A percentile compares a stretch with the other conserved stretches of the same genome.
phyloP scores from a whole-genome alignment of 345 rosid species.

The Rhizophora mangle region DNA sequence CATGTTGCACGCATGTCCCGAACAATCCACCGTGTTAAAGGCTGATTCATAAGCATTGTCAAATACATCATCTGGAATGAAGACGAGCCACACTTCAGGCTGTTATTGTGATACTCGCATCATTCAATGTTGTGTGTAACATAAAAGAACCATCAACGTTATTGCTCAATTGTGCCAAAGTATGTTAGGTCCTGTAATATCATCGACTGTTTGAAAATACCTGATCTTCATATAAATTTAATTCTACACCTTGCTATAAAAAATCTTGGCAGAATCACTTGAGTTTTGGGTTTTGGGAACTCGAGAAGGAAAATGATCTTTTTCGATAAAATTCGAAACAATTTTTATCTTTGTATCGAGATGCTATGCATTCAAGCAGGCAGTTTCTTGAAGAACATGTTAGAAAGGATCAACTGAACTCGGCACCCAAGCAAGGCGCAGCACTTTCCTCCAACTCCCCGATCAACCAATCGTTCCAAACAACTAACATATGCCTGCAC shows the following conservation, averaged over 20 bases:
- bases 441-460: too few species aligned
- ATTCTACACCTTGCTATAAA: neutral
- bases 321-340: too few species aligned
- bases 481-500: too few species aligned
- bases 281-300: neutral
- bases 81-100: neutral
- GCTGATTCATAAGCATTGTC: constrained; percentile 45
- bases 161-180: neutral
- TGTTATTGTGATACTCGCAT: too few species aligned
- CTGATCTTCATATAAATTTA: neutral
- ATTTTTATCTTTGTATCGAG: too few species aligned
- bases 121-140: neutral
- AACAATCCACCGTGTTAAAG: constrained; percentile 4
- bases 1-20: constrained; percentile 60
- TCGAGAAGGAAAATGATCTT: too few species aligned
- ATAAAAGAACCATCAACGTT: neutral
- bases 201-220: neutral
- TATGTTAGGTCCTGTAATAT: neutral
- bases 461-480: too few species aligned
- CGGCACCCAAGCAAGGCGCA: too few species aligned
- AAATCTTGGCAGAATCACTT: neutral
- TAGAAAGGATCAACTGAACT: too few species aligned
- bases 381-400: too few species aligned
- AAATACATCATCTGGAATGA: neutral
- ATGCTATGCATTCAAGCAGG: too few species aligned